phyloP scores from a whole-genome alignment of 768 basidiomycete genomes.

The Suillus bovinus region DNA sequence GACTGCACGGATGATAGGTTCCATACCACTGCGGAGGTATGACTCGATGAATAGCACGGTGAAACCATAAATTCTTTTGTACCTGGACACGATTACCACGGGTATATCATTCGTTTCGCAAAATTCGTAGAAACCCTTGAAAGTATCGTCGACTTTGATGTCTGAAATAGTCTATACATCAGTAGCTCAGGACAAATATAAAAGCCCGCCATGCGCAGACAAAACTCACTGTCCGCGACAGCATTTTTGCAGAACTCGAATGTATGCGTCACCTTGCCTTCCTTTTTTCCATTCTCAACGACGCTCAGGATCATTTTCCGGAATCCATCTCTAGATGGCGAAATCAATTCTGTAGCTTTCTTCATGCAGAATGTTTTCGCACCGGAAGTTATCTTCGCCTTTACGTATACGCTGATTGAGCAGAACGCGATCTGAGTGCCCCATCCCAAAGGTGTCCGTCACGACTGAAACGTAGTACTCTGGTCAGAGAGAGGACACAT shows the following conservation, averaged over 20 bases:
- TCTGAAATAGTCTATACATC: conserved; percentile 43
- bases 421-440: conserved; percentile 67
- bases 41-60: conserved; percentile 6
- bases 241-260: conserved; percentile 86
- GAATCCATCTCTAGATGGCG: conserved; percentile 73
- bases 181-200: conserved; percentile 14
- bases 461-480: conserved; percentile 50
- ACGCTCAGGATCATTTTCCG: conserved; percentile 84
- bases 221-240: conserved; percentile 63
- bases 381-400: conserved; percentile 72
- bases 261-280: conserved; percentile 40
- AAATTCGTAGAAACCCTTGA: conserved; percentile 85
- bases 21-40: conserved; percentile 71
- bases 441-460: conserved; percentile 91
- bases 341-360: conserved; percentile 27
- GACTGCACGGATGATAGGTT: conserved; percentile 88
- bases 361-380: conserved; percentile 18
- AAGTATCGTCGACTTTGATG: conserved; percentile 85
- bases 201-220: conserved; percentile 13
- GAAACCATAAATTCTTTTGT: conserved; percentile 12
- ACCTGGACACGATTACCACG: conserved; percentile 93
- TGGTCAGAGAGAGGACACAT: not conserved
- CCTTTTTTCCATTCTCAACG: conserved; percentile 49
- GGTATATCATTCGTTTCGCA: conserved; percentile 82
- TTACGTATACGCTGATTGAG: conserved; percentile 74